Percentiles rank a stretch among this genome's conserved stretches.
phyloP scores from a whole-genome alignment of 2,329 filamentous ascomycete genomes.

The Magnaporthiopsis poae region DNA sequence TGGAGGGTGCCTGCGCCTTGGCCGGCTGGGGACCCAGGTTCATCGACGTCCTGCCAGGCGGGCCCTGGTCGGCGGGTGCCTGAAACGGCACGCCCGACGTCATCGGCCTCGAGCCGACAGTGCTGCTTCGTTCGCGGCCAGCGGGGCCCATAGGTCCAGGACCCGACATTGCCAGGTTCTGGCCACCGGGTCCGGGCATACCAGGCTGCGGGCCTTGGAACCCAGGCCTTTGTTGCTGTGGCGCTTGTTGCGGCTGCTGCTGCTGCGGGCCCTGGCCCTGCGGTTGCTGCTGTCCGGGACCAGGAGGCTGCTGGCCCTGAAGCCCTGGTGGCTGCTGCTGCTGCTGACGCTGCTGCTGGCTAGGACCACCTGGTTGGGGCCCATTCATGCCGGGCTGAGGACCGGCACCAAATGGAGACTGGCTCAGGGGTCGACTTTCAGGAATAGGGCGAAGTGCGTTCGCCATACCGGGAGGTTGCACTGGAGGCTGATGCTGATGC shows the following conservation, averaged over 20 bases:
- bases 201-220: neutral
- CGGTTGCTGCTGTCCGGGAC: neutral
- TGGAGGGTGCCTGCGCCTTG: conserved; percentile 1
- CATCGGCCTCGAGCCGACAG: conserved; percentile 1
- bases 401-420: conserved; percentile 3
- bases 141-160: neutral
- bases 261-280: neutral
- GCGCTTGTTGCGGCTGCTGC: conserved; percentile 1
- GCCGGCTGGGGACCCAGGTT: conserved; percentile 2
- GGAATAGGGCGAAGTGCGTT: neutral
- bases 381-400: neutral
- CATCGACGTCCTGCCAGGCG: neutral
- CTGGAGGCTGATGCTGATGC: neutral
- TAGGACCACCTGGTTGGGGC: neutral
- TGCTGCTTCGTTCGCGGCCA: conserved; percentile 1
- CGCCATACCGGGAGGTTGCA: neutral
- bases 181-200: neutral
- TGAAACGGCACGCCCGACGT: neutral
- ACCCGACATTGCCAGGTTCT: neutral
- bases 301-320: neutral
- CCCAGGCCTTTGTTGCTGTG: conserved; percentile 5
- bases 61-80: neutral
- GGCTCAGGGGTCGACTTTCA: neutral
- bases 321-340: neutral
- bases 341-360: conserved; percentile 1